phyloP scores from a whole-genome alignment of 129 eudicot species.

The Centrapalus pauciflorus region DNA sequence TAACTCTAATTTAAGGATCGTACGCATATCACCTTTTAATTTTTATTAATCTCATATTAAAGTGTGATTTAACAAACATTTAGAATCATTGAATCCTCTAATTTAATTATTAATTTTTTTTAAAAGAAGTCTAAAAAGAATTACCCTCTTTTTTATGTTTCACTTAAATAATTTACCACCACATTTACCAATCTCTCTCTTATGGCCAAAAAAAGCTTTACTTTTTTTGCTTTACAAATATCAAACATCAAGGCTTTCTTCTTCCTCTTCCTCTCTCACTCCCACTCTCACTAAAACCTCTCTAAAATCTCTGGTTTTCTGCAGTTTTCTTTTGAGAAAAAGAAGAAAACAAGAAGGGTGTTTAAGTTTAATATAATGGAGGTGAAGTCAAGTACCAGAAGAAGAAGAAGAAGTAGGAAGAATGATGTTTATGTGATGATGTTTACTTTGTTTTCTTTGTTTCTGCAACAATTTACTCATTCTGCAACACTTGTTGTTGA shows the following conservation, averaged over 20 bases:
- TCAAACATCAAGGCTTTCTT: slow-evolving; percentile 7
- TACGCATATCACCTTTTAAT: too few species aligned
- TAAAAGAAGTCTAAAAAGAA: too few species aligned
- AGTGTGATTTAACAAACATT: too few species aligned
- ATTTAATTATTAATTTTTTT: too few species aligned
- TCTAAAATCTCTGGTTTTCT: neutral
- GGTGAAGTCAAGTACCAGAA: neutral
- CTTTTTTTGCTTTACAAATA: neutral
- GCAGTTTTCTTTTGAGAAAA: neutral
- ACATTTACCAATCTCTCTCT: neutral
- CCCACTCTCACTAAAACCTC: slow-evolving; percentile 20
- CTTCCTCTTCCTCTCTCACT: neutral
- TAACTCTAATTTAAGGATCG: too few species aligned
- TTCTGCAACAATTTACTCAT: slow-evolving; percentile 25
- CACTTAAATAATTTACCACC: neutral
- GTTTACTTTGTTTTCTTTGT: slow-evolving; percentile 25
- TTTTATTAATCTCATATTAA: too few species aligned
- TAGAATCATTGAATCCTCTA: too few species aligned
- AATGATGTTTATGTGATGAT: too few species aligned
- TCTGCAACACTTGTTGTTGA: slow-evolving; percentile 73
- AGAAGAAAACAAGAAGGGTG: neutral
- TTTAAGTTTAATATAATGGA: too few species aligned
- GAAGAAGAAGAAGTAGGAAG: too few species aligned
- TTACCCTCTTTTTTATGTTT: neutral
- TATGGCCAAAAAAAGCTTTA: neutral